These are phyloP conservation scores for Intubia oerlemansii DNA, from an alignment of 2,329 filamentous ascomycete species.

Conservation along the genomic window DNA sequence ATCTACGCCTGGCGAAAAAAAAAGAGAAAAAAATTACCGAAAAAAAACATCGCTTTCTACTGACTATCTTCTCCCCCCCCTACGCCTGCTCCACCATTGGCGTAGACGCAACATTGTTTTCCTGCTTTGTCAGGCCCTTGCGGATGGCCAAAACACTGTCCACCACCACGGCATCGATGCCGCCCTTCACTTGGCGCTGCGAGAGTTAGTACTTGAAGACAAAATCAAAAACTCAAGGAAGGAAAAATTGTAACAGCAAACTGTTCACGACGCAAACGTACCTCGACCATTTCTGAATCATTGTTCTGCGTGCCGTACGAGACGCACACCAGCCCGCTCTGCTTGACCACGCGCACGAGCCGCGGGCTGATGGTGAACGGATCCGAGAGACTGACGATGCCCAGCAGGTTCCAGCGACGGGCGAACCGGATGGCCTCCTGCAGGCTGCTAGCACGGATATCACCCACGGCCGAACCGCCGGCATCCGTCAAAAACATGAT, in stretches of 20 bases:
- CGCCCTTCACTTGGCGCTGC: constrained; percentile 83
- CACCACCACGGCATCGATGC: constrained; percentile 94
- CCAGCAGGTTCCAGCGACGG: constrained; percentile 80
- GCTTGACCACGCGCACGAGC: constrained; percentile 81
- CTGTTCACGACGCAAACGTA: too few relatives aligned
- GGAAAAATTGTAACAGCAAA: too few relatives aligned
- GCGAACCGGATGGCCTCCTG: constrained; percentile 95
- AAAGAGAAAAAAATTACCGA: too few relatives aligned
- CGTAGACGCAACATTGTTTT: too few relatives aligned
- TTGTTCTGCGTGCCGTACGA: constrained; percentile 90
- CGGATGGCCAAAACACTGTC: constrained; percentile 86
- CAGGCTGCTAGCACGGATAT: constrained; percentile 73
- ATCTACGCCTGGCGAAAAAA: too few relatives aligned
- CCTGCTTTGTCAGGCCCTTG: constrained; percentile 50
- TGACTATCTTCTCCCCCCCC: too few relatives aligned
- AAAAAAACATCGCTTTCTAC: too few relatives aligned
- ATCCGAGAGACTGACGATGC: constrained; percentile 74
- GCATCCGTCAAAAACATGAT: constrained; percentile 89
- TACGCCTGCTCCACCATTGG: too few relatives aligned
- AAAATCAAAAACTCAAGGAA: too few relatives aligned
- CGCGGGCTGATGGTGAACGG: constrained; percentile 77
- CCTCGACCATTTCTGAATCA: constrained; percentile 64
- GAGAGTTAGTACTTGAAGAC: constrained; percentile 2
- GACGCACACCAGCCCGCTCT: constrained; percentile 81
- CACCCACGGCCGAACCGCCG: constrained; percentile 59